Percentiles rank a stretch among this genome's conserved stretches.
Evolutionary conservation across 78 protist genomes (phyloP).

Genomic region (Dictyostelium firmibasis): DNA sequence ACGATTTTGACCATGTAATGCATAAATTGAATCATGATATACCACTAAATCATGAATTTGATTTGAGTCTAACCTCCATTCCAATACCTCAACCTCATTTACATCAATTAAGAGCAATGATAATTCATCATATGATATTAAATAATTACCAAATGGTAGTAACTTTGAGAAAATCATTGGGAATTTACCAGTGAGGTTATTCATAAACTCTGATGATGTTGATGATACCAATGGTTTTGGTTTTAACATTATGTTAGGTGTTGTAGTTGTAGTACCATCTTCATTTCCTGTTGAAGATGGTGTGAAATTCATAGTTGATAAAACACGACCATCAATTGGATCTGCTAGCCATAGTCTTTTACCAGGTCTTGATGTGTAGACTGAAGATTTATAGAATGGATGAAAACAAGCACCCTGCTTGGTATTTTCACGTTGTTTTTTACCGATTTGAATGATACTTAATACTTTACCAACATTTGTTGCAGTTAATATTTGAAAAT

Average conservation of each 20-base stretch:
- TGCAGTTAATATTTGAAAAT: neutral
- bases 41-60: constrained; percentile 36
- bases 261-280: neutral
- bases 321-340: constrained; percentile 46
- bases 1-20: constrained; percentile 52
- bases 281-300: neutral
- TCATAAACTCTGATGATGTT: neutral
- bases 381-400: constrained; percentile 13
- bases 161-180: constrained; percentile 39
- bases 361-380: constrained; percentile 63
- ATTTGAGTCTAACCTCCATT: constrained; percentile 47
- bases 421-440: constrained; percentile 60
- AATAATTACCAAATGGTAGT: constrained; percentile 54
- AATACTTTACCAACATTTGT: neutral
- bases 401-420: constrained; percentile 79
- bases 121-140: constrained; percentile 44
- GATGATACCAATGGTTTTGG: neutral
- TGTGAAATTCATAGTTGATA: constrained; percentile 65
- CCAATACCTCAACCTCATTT: constrained; percentile 53
- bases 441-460: constrained; percentile 24
- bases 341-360: constrained; percentile 67
- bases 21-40: constrained; percentile 37
- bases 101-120: constrained; percentile 48
- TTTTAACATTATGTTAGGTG: constrained; percentile 1
- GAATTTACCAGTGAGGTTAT: neutral